Evolutionary conservation across 2,329 filamentous ascomycete species (phyloP).

Genomic region (Teratosphaeria destructans): DNA sequence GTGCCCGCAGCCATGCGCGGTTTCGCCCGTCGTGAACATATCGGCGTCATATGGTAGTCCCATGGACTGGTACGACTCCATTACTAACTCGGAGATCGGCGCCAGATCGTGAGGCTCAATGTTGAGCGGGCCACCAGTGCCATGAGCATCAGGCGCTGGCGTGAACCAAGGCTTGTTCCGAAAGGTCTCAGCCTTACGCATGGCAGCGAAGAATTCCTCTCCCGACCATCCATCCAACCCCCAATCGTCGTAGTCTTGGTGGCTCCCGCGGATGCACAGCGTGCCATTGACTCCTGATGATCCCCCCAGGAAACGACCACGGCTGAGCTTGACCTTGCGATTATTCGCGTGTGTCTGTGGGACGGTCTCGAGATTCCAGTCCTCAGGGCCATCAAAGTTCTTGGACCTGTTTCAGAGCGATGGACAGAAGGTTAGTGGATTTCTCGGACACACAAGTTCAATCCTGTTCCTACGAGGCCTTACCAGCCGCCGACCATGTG

Average conservation of each 20-base stretch:
- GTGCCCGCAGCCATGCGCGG: neutral
- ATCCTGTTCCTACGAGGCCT: too few relatives aligned
- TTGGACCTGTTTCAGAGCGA: neutral
- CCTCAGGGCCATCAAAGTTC: neutral
- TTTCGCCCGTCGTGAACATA: neutral
- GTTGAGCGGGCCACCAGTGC: constrained; percentile 15
- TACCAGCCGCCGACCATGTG: neutral
- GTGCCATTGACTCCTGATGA: constrained; percentile 36
- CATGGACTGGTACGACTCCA: neutral
- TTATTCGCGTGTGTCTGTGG: neutral
- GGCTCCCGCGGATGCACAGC: constrained; percentile 32
- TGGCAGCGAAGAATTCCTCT: constrained; percentile 20
- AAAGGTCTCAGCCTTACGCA: constrained; percentile 14
- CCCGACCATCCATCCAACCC: constrained; percentile 19
- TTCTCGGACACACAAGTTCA: neutral
- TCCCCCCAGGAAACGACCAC: constrained; percentile 35
- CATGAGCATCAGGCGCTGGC: constrained; percentile 10
- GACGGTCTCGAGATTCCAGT: neutral
- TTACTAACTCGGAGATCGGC: neutral
- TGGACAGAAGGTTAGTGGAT: neutral
- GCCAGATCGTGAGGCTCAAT: neutral
- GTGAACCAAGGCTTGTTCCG: neutral
- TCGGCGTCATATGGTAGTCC: neutral
- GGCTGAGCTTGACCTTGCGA: constrained; percentile 2
- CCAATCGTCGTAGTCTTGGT: constrained; percentile 32